Evolutionary conservation across 1,284 basidiomycete species (phyloP), one percentile per base, ranked within the genome.

Genomic region (Uromyces viciae-fabae): DNA sequence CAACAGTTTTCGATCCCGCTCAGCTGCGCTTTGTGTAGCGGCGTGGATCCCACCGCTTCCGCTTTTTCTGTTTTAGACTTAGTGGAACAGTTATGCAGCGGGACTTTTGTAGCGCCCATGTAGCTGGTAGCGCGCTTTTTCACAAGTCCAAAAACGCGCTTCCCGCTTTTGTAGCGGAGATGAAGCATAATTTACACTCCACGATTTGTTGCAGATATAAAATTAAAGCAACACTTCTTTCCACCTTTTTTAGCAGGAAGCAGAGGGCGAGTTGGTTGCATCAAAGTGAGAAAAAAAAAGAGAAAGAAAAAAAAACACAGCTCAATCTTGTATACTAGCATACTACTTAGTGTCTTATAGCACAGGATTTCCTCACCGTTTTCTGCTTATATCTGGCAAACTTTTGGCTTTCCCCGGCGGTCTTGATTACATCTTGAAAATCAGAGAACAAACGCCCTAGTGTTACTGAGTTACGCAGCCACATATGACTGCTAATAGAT

Each of bases 401-500:
- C 25, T 60, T 60, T 60, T 25, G 58, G 58, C 36, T 19, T 33
- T 60, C 36, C 58, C 5, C 5, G 14, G 5, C 58, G 19, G 58
- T 33, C 11, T 60, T 33, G 36, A 60, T 60, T 9, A 60, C 4
- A 31, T 4, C 5, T 19, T 60, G 58, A 33, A 25, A 60, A 5
- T 60, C 58, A 11, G 14, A 14, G 25, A 60, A 60, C 17, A 31
- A 31, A 7, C 58, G 28, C 11, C 58, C 58, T 60, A 60, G 9
- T 33, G 28, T 60, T 25, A 60, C 58, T 7, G 5, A 19, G 19
- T 60, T 33, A 60, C 25, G 58, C 25, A 60, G 58, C 58, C 58
- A 60, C 58, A 60, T 60, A 33, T 60, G 58, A 33, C 58, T 60
- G 58, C 25, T 60, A 17, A 60, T 60, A 60, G 28, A 60, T 25